Evolutionary conservation across 2,329 filamentous ascomycete species (phyloP).

Genomic region (Hirsutella rhossiliensis): DNA sequence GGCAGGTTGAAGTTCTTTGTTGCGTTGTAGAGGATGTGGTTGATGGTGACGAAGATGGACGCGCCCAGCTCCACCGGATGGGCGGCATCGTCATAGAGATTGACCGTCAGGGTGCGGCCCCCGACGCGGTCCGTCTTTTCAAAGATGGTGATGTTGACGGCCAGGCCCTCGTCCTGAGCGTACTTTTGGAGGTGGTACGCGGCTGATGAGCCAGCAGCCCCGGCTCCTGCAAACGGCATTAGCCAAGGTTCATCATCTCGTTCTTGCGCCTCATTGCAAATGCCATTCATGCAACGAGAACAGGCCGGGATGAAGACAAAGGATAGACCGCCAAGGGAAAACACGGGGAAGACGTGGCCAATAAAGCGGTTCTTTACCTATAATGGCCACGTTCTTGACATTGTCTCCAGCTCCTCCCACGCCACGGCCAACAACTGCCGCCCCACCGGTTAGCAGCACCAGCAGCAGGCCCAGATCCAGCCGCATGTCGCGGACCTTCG

Average conservation of each 20-base stretch:
- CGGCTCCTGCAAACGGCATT: conserved; percentile 34
- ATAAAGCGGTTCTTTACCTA: conserved; percentile 14
- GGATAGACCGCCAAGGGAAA: not conserved
- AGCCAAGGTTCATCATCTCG: no score
- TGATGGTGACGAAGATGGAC: conserved; percentile 80
- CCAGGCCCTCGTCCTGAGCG: conserved; percentile 45
- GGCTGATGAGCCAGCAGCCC: conserved; percentile 74
- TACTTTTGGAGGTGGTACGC: conserved; percentile 73
- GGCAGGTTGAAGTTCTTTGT: conserved; percentile 58
- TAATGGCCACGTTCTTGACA: conserved; percentile 23
- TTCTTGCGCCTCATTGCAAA: no score
- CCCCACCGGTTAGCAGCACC: conserved; percentile 2
- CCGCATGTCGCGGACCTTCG: conserved; percentile 2
- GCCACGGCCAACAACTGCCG: conserved; percentile 7
- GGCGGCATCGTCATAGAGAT: conserved; percentile 55
- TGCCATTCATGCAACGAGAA: no score
- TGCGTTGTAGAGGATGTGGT: conserved; percentile 69
- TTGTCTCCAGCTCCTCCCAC: not conserved
- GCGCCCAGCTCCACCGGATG: conserved; percentile 77
- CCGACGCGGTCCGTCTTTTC: conserved; percentile 70
- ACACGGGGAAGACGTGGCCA: not conserved
- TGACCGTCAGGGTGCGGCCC: conserved; percentile 75
- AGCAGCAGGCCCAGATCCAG: conserved; percentile 3
- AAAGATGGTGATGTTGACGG: conserved; percentile 75
- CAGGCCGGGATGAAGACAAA: no score